Conservation (phyloP, 345 rosid species). For the Pugionium dolabratum region DNA sequence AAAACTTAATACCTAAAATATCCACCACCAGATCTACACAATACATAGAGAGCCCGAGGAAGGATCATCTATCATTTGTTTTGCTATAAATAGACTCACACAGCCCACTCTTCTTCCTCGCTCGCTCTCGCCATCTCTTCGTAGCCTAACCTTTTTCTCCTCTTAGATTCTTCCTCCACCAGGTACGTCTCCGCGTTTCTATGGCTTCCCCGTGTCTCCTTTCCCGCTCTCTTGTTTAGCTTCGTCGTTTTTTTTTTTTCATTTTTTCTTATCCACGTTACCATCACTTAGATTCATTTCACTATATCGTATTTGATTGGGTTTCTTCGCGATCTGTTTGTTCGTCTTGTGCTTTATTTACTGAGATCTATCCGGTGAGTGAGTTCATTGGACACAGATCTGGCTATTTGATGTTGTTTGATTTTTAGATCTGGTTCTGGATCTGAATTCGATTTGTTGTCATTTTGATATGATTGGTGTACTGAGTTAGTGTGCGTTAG, state of each 20-base stretch:
- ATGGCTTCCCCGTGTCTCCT: constrained; percentile 36
- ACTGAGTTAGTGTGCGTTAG: constrained; percentile 25
- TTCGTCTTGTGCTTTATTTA: neutral
- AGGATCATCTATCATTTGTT: neutral
- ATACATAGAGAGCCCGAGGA: constrained; percentile 11
- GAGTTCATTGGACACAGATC: constrained; percentile 26
- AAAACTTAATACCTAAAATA: constrained; percentile 22
- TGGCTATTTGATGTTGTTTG: constrained; percentile 17
- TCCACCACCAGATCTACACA: constrained; percentile 41
- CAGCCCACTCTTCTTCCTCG: constrained; percentile 42
- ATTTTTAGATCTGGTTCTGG: constrained; percentile 37
- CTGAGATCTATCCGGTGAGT: constrained; percentile 32
- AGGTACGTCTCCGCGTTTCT: constrained; percentile 42
- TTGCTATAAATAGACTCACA: constrained; percentile 42
- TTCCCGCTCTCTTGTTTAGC: constrained; percentile 23
- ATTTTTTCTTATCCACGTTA: neutral
- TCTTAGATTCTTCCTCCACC: constrained; percentile 41
- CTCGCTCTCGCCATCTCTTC: constrained; percentile 17
- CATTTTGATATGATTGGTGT: constrained; percentile 25
- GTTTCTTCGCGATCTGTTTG: constrained; percentile 15
- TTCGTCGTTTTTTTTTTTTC: constrained; percentile 1
- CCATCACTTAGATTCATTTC: neutral
- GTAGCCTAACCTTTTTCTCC: constrained; percentile 30
- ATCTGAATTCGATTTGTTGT: constrained; percentile 28
- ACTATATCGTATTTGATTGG: constrained; percentile 2